Conservation (phyloP, 805 yeast genomes). For the Ogataea populi-albae region DNA sequence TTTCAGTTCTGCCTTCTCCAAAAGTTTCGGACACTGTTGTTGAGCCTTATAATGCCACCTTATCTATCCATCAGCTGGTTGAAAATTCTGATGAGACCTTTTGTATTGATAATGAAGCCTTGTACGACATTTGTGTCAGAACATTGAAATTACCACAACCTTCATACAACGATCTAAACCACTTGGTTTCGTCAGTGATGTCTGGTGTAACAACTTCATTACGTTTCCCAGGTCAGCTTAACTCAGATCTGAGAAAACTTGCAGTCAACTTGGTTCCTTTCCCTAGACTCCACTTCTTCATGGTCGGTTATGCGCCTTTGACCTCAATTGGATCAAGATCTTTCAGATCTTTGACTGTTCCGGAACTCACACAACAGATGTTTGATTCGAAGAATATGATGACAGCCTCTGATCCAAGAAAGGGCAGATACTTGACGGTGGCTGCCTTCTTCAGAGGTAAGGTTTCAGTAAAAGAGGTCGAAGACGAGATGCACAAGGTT, state of each 20-base stretch:
- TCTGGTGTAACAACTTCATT: constrained; percentile 92
- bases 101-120: constrained; percentile 93
- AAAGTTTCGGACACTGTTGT: constrained; percentile 90
- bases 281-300: constrained; percentile 93
- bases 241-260: constrained; percentile 86
- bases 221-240: constrained; percentile 93
- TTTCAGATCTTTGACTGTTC: constrained; percentile 81
- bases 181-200: constrained; percentile 86
- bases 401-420: constrained; percentile 92
- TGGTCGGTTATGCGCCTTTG: constrained; percentile 93
- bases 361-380: constrained; percentile 91
- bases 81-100: constrained; percentile 91
- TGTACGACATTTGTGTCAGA: constrained; percentile 83
- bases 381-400: constrained; percentile 91
- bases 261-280: constrained; percentile 94
- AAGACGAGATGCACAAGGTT: constrained; percentile 85
- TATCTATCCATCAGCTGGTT: constrained; percentile 86
- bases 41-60: constrained; percentile 91
- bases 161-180: constrained; percentile 72
- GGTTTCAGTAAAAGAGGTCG: constrained; percentile 89
- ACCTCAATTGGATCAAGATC: constrained; percentile 77
- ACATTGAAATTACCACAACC: constrained; percentile 82
- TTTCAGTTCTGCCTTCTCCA: constrained; percentile 90
- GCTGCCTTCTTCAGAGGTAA: constrained; percentile 95
- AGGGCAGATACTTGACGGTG: constrained; percentile 88